Evolutionary conservation across 2,329 filamentous ascomycete species (phyloP).

Genomic region (Tympanopsis confertula): DNA sequence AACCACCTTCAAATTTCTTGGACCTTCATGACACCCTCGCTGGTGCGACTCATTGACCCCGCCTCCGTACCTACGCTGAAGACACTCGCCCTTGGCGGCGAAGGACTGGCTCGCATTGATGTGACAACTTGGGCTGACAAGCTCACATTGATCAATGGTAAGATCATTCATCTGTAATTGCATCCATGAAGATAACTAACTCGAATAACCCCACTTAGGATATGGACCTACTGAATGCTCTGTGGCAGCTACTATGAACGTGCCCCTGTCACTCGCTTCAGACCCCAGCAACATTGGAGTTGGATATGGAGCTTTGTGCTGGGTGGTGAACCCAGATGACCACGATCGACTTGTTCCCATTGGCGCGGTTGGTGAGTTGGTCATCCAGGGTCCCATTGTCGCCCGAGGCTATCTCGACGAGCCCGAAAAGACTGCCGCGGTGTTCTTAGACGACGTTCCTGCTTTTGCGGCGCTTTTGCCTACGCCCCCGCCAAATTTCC

Average conservation of each 20-base stretch:
- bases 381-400: constrained; percentile 16
- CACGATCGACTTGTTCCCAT: constrained; percentile 7
- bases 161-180: too few relatives aligned
- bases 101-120: background rate
- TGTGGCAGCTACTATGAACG: background rate
- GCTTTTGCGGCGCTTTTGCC: constrained; percentile 1
- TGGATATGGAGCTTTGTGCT: constrained; percentile 1
- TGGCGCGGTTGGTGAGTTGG: constrained; percentile 8
- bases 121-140: background rate
- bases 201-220: background rate
- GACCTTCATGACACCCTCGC: background rate
- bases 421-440: constrained; percentile 20
- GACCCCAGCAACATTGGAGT: background rate
- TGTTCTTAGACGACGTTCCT: constrained; percentile 21
- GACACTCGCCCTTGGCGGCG: background rate
- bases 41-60: background rate
- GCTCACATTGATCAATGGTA: too few relatives aligned
- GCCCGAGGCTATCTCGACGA: constrained; percentile 27
- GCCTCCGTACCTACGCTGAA: background rate
- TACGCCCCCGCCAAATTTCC: constrained; percentile 14
- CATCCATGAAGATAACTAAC: too few relatives aligned
- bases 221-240: background rate
- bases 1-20: background rate
- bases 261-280: background rate
- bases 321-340: constrained; percentile 6